These are phyloP conservation scores for Claviceps digitariae DNA, from an alignment of 2,329 filamentous ascomycete genomes.

Conservation along the genomic window DNA sequence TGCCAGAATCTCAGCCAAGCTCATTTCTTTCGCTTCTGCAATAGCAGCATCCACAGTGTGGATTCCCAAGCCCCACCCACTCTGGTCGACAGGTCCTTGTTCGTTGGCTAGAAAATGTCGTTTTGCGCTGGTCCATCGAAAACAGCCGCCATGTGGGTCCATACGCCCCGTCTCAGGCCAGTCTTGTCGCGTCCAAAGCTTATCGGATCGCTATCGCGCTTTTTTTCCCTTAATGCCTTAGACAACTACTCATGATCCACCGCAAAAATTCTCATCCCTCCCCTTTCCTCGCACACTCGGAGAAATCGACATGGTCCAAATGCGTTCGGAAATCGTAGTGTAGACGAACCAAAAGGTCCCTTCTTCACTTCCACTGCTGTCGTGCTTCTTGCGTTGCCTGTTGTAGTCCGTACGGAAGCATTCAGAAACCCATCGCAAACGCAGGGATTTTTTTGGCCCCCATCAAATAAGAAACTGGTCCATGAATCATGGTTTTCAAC, in stretches of 20 bases:
- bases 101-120: not conserved
- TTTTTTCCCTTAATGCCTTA: constrained; percentile 9
- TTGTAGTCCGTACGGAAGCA: not conserved
- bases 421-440: not conserved
- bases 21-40: too few species aligned
- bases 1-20: not conserved
- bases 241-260: constrained; percentile 9
- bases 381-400: not conserved
- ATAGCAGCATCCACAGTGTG: not conserved
- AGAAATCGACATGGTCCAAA: not conserved
- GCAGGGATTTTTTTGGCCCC: not conserved
- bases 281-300: not conserved
- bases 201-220: constrained; percentile 6
- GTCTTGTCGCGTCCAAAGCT: constrained; percentile 7
- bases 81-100: not conserved
- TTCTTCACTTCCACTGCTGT: not conserved
- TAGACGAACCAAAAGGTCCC: not conserved
- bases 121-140: constrained; percentile 3
- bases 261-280: constrained; percentile 3
- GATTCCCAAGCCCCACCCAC: not conserved
- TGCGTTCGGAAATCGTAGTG: not conserved
- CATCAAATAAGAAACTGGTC: not conserved
- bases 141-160: constrained; percentile 6
- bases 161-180: constrained; percentile 1
- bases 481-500: constrained; percentile 8